Evolutionary conservation across 805 yeast species (phyloP).

Genomic region (Naumovozyma castellii): DNA sequence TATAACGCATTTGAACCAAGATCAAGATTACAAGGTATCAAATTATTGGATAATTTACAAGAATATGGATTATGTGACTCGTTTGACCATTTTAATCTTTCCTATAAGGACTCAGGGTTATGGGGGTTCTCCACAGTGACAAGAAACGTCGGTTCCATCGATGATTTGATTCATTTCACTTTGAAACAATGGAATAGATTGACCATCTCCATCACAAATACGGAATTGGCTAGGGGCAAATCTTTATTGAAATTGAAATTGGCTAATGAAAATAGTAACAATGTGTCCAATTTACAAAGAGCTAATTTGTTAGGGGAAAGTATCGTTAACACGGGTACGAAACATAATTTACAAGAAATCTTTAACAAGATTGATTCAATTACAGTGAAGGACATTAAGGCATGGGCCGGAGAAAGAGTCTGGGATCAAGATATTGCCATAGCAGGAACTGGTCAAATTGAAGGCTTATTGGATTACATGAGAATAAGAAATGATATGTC

Average conservation of each 20-base stretch:
- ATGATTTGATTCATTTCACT: conserved; percentile 72
- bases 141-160: conserved; percentile 49
- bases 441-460: conserved; percentile 80
- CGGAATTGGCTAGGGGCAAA: conserved; percentile 74
- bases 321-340: conserved; percentile 52
- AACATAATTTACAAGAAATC: conserved; percentile 50
- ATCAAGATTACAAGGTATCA: conserved; percentile 54
- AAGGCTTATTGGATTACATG: conserved; percentile 72
- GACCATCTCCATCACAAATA: conserved; percentile 61
- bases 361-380: conserved; percentile 56
- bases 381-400: conserved; percentile 47
- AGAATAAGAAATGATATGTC: conserved; percentile 86
- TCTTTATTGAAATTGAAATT: conserved; percentile 56
- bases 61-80: conserved; percentile 67
- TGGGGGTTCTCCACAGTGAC: conserved; percentile 74
- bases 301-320: conserved; percentile 18
- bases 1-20: conserved; percentile 46
- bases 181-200: conserved; percentile 84
- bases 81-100: conserved; percentile 60
- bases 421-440: conserved; percentile 83
- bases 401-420: conserved; percentile 67
- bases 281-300: neutral
- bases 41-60: conserved; percentile 57
- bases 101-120: conserved; percentile 70
- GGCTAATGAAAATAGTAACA: conserved; percentile 23